Evolutionary conservation across 148 eudicot species (phyloP).

Genomic region (Fagopyrum esculentum): DNA sequence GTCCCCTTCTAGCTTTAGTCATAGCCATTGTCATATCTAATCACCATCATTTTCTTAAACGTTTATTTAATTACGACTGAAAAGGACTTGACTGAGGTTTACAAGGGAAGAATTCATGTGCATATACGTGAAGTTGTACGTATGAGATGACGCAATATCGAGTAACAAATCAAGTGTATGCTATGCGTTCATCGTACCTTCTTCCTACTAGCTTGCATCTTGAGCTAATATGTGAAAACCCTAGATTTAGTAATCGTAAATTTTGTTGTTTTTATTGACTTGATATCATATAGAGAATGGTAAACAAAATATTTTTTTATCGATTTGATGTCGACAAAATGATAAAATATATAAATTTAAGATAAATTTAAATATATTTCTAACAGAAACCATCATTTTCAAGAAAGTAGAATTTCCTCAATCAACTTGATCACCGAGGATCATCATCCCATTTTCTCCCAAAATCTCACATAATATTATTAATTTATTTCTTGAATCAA

Average conservation of each 20-base stretch:
- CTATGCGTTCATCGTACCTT: background rate
- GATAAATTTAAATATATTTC: too few species aligned
- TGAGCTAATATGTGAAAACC: background rate
- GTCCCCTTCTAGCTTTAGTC: conserved; percentile 3
- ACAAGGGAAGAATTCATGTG: background rate
- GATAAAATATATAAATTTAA: too few species aligned
- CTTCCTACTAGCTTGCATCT: background rate
- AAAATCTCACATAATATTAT: too few species aligned
- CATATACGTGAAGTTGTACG: background rate
- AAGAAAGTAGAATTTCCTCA: background rate
- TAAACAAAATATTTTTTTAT: too few species aligned
- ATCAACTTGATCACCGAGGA: too few species aligned
- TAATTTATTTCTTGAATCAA: too few species aligned
- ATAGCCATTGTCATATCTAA: background rate
- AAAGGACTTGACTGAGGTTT: background rate
- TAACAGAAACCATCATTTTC: background rate
- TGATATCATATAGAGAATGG: too few species aligned
- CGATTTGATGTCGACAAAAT: too few species aligned
- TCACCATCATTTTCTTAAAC: background rate
- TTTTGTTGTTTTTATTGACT: too few species aligned
- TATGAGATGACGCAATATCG: background rate
- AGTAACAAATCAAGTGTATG: background rate
- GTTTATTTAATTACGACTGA: background rate
- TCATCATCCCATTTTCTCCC: too few species aligned
- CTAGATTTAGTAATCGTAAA: too few species aligned